These are phyloP conservation scores for Trichoderma sp. DNA, from an alignment of 2,329 filamentous ascomycete species.

Conservation along the genomic window DNA sequence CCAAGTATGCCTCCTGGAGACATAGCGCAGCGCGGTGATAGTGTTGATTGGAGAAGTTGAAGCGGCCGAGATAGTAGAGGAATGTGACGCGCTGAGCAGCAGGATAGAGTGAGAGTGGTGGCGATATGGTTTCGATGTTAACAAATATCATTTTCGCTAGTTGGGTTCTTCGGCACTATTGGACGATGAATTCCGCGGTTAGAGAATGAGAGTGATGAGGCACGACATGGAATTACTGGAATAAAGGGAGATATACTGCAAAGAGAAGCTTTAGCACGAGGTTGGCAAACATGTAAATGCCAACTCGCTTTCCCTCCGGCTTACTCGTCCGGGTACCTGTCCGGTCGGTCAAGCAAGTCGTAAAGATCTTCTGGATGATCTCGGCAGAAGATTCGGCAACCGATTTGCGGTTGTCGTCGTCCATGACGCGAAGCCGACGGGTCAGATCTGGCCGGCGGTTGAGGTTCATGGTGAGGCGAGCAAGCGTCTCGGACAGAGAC, in stretches of 20 bases:
- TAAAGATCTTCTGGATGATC: constrained; percentile 85
- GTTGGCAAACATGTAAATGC: constrained; percentile 90
- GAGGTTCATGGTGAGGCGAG: constrained; percentile 78
- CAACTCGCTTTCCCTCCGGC: constrained; percentile 80
- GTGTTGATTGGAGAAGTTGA: constrained; percentile 80
- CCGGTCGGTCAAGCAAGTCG: constrained; percentile 80
- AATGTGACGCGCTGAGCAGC: constrained; percentile 86
- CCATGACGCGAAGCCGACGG: constrained; percentile 58
- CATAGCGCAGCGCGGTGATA: constrained; percentile 74
- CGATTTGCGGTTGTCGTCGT: constrained; percentile 68
- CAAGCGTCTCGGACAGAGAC: constrained; percentile 74
- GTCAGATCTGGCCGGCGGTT: constrained; percentile 78
- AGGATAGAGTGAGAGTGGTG: constrained; percentile 76
- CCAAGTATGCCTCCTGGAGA: constrained; percentile 74
- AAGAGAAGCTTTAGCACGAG: constrained; percentile 85
- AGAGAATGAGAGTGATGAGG: background rate
- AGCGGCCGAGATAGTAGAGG: constrained; percentile 90
- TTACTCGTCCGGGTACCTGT: constrained; percentile 62
- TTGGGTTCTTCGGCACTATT: constrained; percentile 74
- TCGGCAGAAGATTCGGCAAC: constrained; percentile 86
- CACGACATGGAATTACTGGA: no score
- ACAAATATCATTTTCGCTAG: constrained; percentile 85
- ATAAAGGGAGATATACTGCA: constrained; percentile 50
- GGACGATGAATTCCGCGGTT: background rate
- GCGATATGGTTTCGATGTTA: constrained; percentile 80